Percentiles rank a stretch among this genome's conserved stretches.
Evolutionary conservation across 768 basidiomycete species (phyloP).

Genomic region (Pisolithus marmoratus): DNA sequence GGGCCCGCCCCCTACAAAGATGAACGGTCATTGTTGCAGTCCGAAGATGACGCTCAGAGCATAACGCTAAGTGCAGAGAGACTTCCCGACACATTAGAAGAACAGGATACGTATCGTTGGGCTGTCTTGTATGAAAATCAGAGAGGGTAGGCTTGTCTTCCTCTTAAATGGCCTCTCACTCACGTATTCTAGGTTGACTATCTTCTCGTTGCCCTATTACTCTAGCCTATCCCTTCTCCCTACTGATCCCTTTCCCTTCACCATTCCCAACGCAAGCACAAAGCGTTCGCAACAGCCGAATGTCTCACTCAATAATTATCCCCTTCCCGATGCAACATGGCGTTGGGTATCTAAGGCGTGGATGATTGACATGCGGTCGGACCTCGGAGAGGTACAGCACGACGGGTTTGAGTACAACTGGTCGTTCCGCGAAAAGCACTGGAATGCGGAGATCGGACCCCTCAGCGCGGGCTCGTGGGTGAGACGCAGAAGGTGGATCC

Average conservation of each 20-base stretch:
- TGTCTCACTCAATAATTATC: slow-evolving; percentile 56
- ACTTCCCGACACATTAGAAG: slow-evolving; percentile 22
- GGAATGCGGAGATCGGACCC: slow-evolving; percentile 58
- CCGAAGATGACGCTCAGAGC: slow-evolving; percentile 9
- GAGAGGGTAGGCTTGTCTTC: slow-evolving; percentile 50
- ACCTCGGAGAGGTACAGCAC: slow-evolving; percentile 67
- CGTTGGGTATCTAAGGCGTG: slow-evolving; percentile 73
- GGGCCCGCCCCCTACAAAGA: not conserved
- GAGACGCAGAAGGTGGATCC: slow-evolving; percentile 73
- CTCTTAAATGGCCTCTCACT: slow-evolving; percentile 2
- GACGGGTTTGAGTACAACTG: slow-evolving; percentile 88
- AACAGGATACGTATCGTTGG: slow-evolving; percentile 63
- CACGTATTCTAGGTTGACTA: slow-evolving; percentile 41
- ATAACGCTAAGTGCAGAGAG: slow-evolving; percentile 29
- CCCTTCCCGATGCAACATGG: slow-evolving; percentile 78
- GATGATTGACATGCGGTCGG: slow-evolving; percentile 87
- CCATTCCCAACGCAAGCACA: slow-evolving; percentile 40
- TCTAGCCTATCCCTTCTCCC: slow-evolving; percentile 66
- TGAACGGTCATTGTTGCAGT: not conserved
- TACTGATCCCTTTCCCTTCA: slow-evolving; percentile 69
- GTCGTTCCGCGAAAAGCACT: slow-evolving; percentile 59
- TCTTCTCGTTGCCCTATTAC: slow-evolving; percentile 71
- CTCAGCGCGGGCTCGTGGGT: slow-evolving; percentile 69
- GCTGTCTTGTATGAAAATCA: slow-evolving; percentile 80
- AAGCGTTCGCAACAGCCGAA: slow-evolving; percentile 45